A percentile compares a stretch with the other conserved stretches of the same genome.
phyloP scores from a whole-genome alignment of 2,329 filamentous ascomycete species.

The Davidsoniella eucalypti region DNA sequence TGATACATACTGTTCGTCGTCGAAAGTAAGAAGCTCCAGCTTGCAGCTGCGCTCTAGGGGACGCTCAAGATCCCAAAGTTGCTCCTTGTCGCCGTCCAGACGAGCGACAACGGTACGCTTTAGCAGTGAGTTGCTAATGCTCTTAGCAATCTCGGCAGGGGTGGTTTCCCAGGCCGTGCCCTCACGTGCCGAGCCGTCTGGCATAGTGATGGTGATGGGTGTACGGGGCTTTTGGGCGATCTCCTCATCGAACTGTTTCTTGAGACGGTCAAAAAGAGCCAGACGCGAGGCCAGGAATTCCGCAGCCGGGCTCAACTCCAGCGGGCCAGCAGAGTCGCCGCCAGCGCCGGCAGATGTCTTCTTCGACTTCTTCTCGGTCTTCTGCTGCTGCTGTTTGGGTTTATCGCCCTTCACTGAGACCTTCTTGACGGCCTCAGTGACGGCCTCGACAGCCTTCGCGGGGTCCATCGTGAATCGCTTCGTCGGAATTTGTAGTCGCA shows the following conservation, averaged over 20 bases:
- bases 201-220: slow-evolving; percentile 56
- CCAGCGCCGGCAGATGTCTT: slow-evolving; percentile 22
- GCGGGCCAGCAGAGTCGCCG: slow-evolving; percentile 23
- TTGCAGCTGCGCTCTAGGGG: slow-evolving; percentile 78
- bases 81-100: slow-evolving; percentile 52
- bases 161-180: slow-evolving; percentile 88
- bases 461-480: slow-evolving; percentile 26
- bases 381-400: slow-evolving; percentile 12
- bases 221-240: slow-evolving; percentile 53
- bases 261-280: slow-evolving; percentile 59
- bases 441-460: slow-evolving; percentile 30
- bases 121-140: slow-evolving; percentile 69
- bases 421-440: slow-evolving; percentile 43
- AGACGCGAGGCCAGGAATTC: slow-evolving; percentile 73
- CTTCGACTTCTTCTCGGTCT: slow-evolving; percentile 26
- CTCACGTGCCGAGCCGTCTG: slow-evolving; percentile 51
- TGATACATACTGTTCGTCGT: slow-evolving; percentile 20
- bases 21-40: slow-evolving; percentile 72
- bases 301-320: slow-evolving; percentile 40
- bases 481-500: neutral
- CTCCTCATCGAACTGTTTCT: slow-evolving; percentile 68
- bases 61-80: slow-evolving; percentile 84
- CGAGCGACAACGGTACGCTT: slow-evolving; percentile 77
- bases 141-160: slow-evolving; percentile 59
- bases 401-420: slow-evolving; percentile 32